Base-by-base conservation (phyloP, 2,329 filamentous ascomycete genomes). In the Cercospora sojina region DNA sequence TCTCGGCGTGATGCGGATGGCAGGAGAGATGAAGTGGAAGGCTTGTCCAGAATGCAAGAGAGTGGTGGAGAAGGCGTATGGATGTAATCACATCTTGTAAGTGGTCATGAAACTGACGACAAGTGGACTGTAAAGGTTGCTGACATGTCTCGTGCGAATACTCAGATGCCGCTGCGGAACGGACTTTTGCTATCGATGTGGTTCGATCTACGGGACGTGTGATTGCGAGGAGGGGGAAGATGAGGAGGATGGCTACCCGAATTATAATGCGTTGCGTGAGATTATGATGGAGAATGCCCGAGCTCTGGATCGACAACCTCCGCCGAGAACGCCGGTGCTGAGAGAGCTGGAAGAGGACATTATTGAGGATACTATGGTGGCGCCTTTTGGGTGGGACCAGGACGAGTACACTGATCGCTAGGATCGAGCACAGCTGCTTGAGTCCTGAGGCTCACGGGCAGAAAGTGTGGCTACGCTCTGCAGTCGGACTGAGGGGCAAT, bases 51-150 rank as follows among this genome's bases (percentile, higher is more conserved):
- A 58, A 1, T 70, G 69, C 43, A 58, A 61, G 29, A 57, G 59
- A 10, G 12, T 67, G 9, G 64, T 70, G 43, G 69, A 70, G 60
- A 67, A 62, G 51, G 47, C 29, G 7, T 41, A 62, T 60, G 67
- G 68, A 5, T 70, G 68, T 32, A 67, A 64, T 13, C 64, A 70
- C 32, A 62, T 70, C 55, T 38, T 53, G 66, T 70, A 47, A 65
- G 68, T 68, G 10, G 9, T 1, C 13, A 16, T 5, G 12, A 10
- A 13, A 29, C 12, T 3, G 25, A 6, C 7, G 5, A 49, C 13
- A 9, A 41, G 18, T 10, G 5, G n/a, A 25, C 12, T n/a, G 43
- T 23, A 23, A 31, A 25, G 13, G 20, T 20, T 18, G 29, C 32
- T 47, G 58, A 29, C 20, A 29, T 29, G 5, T 10, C 29, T 16